Conservation (phyloP, 495 filamentous ascomycete genomes). For the Mycothermus thermophilus region DNA sequence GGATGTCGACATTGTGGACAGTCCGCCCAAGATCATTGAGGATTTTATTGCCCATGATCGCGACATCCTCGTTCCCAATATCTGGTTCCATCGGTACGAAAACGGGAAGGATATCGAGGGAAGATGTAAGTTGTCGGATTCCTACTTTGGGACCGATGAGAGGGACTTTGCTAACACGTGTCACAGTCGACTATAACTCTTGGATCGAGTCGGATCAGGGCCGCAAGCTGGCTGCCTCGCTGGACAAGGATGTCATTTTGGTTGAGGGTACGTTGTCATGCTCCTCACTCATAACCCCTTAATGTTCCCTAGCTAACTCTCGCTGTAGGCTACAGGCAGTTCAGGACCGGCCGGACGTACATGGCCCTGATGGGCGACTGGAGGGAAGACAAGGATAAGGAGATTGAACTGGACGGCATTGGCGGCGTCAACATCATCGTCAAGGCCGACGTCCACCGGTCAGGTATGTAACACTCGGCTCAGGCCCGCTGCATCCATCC, state of each 20-base stretch:
- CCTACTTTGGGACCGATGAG: slow-evolving; percentile 2
- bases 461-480: slow-evolving; percentile 45
- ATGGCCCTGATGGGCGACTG: slow-evolving; percentile 83
- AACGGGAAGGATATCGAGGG: slow-evolving; percentile 81
- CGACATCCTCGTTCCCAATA: slow-evolving; percentile 93
- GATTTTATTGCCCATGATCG: slow-evolving; percentile 89
- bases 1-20: slow-evolving; percentile 91
- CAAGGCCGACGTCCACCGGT: slow-evolving; percentile 92
- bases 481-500: too few relatives aligned
- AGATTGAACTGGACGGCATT: slow-evolving; percentile 86
- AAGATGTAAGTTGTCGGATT: slow-evolving; percentile 50
- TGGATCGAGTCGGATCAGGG: slow-evolving; percentile 90
- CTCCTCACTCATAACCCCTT: not conserved
- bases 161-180: slow-evolving; percentile 7
- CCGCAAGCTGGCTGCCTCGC: slow-evolving; percentile 51
- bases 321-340: slow-evolving; percentile 70
- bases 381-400: slow-evolving; percentile 77
- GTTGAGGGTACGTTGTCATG: slow-evolving; percentile 61
- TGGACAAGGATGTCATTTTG: slow-evolving; percentile 68
- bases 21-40: slow-evolving; percentile 73
- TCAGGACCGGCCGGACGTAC: slow-evolving; percentile 73
- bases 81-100: slow-evolving; percentile 94
- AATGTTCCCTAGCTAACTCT: slow-evolving; percentile 1
- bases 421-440: slow-evolving; percentile 95
- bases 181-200: slow-evolving; percentile 90